Conservation (phyloP, 805 yeast genomes). For the Barnettozyma botsteinii region DNA sequence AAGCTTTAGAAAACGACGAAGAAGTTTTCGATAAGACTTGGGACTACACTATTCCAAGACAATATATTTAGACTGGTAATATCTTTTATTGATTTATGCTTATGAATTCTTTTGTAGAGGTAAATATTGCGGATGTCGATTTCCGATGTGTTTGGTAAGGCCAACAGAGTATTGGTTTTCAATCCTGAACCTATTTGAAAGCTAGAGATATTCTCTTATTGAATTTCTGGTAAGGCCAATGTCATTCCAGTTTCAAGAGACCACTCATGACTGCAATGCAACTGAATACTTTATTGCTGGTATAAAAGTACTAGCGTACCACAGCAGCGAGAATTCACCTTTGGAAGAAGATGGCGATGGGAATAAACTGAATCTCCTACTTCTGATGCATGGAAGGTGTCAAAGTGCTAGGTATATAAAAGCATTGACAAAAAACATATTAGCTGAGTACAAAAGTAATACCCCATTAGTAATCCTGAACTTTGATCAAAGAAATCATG, state of each 20-base stretch:
- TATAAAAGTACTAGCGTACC: neutral
- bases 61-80: constrained; percentile 22
- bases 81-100: neutral
- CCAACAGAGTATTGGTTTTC: too few species aligned
- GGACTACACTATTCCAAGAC: constrained; percentile 31
- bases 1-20: constrained; percentile 31
- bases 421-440: neutral
- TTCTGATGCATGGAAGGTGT: constrained; percentile 4
- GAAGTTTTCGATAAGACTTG: constrained; percentile 31
- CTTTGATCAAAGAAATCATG: constrained; percentile 24
- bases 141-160: too few species aligned
- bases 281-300: neutral
- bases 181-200: too few species aligned
- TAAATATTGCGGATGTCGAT: too few species aligned
- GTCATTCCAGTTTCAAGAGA: neutral
- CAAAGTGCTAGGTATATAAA: constrained; percentile 2
- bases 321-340: neutral
- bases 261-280: neutral
- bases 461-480: constrained; percentile 12
- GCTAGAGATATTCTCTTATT: too few species aligned
- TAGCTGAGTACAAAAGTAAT: neutral
- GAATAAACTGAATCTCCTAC: neutral
- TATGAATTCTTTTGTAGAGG: too few species aligned
- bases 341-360: neutral
- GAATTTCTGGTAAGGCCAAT: neutral